Base-by-base conservation (phyloP, 1,284 basidiomycete species). In the Trichosporon sp. region DNA sequence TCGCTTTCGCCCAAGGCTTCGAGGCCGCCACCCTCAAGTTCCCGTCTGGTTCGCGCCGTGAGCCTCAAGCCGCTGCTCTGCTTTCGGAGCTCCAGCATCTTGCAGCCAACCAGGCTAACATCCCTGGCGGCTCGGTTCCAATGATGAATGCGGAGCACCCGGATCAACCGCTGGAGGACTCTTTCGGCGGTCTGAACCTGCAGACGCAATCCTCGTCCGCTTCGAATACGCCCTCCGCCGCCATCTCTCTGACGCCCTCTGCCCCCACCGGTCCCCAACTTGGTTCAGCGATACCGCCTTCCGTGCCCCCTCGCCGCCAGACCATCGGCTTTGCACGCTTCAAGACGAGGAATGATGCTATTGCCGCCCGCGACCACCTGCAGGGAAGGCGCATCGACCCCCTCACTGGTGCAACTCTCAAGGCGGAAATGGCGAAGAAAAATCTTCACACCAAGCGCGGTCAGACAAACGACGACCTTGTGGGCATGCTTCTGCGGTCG, bases 391-490 rank as follows among this genome's bases (percentile, higher is more conserved):
- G 93, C 66, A 92, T 99, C 35, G 96, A 98, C 78, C 88, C 92
- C n/a, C 92, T 98, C 80, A 94, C 94, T 75, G 95, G 95, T 9
- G 90, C 92, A 7, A 91, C 96, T 1, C 84, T 99, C 65, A 99
- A 98, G 83, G 96, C 96, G 18, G 97, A 99, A 84, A 98, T 99
- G 93, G 96, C 96, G 44, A 99, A 99, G 89, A 99, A 99, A 88
- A 98, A 99, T 79, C 83, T 99, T 60, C 96, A 99, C 80, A 97
- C 94, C 25, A 95, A 95, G 84, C 86, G 93, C 51, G 91, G 91
- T n/a, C 88, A 88, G 12, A 79, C 83, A 1, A 81, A 84, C 15
- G 83, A 84, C 35, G 83, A 84, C 75, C 72, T 80, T 69, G 80
- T 79, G 64, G 81, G 73, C 64, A 75, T 75, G 70, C 76, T 78